Evolutionary conservation across 23 red algal genomes (phyloP), one percentile per base, ranked within the genome.

Genomic region (Gracilariopsis chorda): DNA sequence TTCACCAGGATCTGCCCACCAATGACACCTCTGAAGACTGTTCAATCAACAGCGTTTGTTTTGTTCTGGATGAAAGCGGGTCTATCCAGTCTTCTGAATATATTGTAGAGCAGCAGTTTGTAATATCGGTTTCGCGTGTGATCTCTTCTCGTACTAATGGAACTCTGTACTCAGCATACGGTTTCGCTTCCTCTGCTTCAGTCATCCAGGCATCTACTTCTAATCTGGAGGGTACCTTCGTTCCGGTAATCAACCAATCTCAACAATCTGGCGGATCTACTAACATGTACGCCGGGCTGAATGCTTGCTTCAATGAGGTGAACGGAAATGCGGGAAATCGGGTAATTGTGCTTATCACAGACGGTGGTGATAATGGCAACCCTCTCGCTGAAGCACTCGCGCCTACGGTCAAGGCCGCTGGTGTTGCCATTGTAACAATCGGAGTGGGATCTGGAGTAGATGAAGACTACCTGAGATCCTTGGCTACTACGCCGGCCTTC

Each of bases 51-150:
- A 36, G 32, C 58, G 51, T 84, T 17, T 84, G 79, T 44, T 84
- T 63, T 20, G 79, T 32, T 19, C 59, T 84, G 24, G 79, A 84
- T 39, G 34, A 84, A 63, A 84, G 79, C 34, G 55, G 55, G 28
- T 84, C 79, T 10, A 84, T 84, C 27, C 13, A 25, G 20, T 55
- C 48, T 43, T 16, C 9, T 16, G 53, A 84, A 17, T 84, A 63
- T 28, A 21, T 34, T 33, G 28, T n/a, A 5, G 16, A 56, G 51
- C 52, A 35, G 14, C 46, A 65, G 16, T 58, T 63, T 41, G 59
- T 68, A 7, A 68, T 84, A 17, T 32, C 21, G n/a, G 53, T 68
- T 10, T 36, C 79, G 20, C 52, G 52, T 41, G 20, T 30, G 20
- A 10, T 84, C n/a, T 19, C n/a, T 7, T 17, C 46, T 4, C 79